Base-by-base conservation (phyloP, 2,329 filamentous ascomycete genomes). In the Verticillium zaregamsianum region DNA sequence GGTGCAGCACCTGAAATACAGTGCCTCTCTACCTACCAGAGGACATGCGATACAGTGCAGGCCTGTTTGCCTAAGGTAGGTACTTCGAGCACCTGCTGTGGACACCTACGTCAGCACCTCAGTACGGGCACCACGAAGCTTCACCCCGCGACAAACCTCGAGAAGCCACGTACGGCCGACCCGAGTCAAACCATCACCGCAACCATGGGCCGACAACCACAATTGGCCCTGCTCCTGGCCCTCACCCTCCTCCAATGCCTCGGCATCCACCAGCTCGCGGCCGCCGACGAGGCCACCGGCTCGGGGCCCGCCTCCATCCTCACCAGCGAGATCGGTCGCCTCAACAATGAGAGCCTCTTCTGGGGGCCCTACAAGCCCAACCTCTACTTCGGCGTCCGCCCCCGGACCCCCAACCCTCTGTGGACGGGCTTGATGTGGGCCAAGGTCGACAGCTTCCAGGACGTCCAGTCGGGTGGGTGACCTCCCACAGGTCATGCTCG, bases 301-400 rank as follows among this genome's bases (percentile, higher is more conserved):
- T 59, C 62, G 55, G 63, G 63, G 20, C 58, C 63, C 28, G 62
- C 60, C 58, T 74, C 75, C 52, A 75, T 83, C 60, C 70, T 84
- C 40, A 78, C 76, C 54, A 74, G 73, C 64, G 82, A 86, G 69
- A 76, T 84, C 63, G 79, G 76, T 37, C 81, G 81, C 15, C 72
- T 80, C 65, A 86, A 86, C 71, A 97, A 98, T 75, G 85, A 96
- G 71, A 94, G 90, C 71, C 82, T 99, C 68, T 82, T 98, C 79
- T 99, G 95, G 95, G 95, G 95, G 0, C 92, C 95, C 1, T 99
- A 98, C 78, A 87, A 92, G 68, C 90, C 94, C 0, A 97, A 97
- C 71, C 77, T 98, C 55, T 98, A 97, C 77, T 98, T 98, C 79
- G 94, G 94, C 2, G 86, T 97, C 39, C 85, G 92, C 23, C 92